phyloP scores from a whole-genome alignment of 176 grass and related monocot species.

The Miscanthus lutarioriparius region DNA sequence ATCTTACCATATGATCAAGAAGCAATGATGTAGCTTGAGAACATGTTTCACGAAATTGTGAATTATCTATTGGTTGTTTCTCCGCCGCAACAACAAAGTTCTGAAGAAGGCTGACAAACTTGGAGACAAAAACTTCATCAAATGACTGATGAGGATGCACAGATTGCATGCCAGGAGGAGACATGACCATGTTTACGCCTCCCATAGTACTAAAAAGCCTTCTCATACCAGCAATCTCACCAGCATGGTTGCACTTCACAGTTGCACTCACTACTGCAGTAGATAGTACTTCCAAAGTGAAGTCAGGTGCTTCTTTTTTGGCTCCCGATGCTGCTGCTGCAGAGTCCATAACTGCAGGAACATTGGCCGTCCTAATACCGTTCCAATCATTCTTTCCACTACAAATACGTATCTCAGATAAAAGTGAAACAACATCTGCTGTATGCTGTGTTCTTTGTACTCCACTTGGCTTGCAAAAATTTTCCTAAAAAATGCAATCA shows the following conservation, averaged over 20 bases:
- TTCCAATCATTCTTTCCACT: slow-evolving; percentile 99
- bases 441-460: slow-evolving; percentile 95
- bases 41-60: slow-evolving; percentile 93
- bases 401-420: slow-evolving; percentile 98
- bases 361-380: slow-evolving; percentile 90
- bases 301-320: slow-evolving; percentile 88
- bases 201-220: slow-evolving; percentile 94
- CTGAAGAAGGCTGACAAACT: slow-evolving; percentile 87
- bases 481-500: slow-evolving; percentile 62
- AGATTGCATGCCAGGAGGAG: slow-evolving; percentile 53
- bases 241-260: slow-evolving; percentile 96
- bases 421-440: slow-evolving; percentile 97
- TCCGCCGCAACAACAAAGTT: slow-evolving; percentile 89
- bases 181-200: slow-evolving; percentile 72
- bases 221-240: slow-evolving; percentile 99
- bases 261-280: slow-evolving; percentile 98
- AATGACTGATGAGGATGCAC: slow-evolving; percentile 74
- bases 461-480: slow-evolving; percentile 97
- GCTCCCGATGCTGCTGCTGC: slow-evolving; percentile 96
- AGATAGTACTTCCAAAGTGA: slow-evolving; percentile 93
- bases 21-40: slow-evolving; percentile 96
- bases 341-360: slow-evolving; percentile 96
- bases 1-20: slow-evolving; percentile 88
- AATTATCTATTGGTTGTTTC: slow-evolving; percentile 85
- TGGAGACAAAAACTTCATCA: slow-evolving; percentile 89